Evolutionary conservation across 768 basidiomycete species (phyloP), one percentile per base, ranked within the genome.

Genomic region (Mycena rosella): DNA sequence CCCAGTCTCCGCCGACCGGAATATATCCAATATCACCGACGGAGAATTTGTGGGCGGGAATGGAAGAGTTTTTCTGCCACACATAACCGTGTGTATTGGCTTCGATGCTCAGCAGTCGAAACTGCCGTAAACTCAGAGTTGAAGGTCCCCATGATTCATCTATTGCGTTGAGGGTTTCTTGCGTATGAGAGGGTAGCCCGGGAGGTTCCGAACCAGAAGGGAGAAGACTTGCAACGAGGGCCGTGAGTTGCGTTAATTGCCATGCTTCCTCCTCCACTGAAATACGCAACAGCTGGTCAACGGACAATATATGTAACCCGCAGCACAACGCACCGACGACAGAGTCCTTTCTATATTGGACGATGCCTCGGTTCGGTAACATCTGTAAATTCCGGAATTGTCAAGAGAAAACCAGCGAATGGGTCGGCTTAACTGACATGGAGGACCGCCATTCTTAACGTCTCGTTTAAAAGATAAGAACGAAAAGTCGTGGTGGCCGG

Each of bases 21-120:
- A 85, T 72, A 60, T 85, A 86, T 18, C 85, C 85, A 27, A 84
- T 68, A 63, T 87, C 85, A 10, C 86, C 85, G 24, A 83, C 79
- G 6, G 70, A 47, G 62, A 82, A 85, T 57, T 80, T 80, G 67
- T 80, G 76, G 2, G 82, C 74, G 2, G 82, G 80, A 30, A 86
- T 82, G 13, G 72, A 65, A 17, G 77, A 76, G 29, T 75, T 78
- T 66, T 82, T 78, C 10, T 76, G 74, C 84, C 85, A 86, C 11
- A 75, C 74, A 59, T 83, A 79, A n/a, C 80, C 75, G 52, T 82
- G 83, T 11, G 69, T 51, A 32, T 74, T 72, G 18, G 78, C 73
- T 38, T 78, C 74, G 48, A 85, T 75, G 26, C 78, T 82, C 18
- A 80, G 73, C 52, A 79, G 71, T 20, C 84, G 80, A 8, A 85